phyloP scores from a whole-genome alignment of 2,329 filamentous ascomycete species.

The Aspergillus sp. region DNA sequence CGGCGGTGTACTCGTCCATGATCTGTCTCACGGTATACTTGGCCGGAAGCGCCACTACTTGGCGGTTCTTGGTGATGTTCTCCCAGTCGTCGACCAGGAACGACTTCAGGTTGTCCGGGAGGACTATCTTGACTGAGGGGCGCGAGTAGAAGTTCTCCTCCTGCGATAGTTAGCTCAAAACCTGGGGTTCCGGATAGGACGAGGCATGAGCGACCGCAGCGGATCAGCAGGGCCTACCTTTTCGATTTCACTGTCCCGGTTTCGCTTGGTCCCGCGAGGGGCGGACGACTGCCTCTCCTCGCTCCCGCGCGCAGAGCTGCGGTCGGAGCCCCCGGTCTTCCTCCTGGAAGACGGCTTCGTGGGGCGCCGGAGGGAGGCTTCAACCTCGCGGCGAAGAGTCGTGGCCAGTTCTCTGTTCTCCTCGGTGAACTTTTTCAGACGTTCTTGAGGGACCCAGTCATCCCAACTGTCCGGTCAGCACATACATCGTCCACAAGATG shows the following conservation, averaged over 20 bases:
- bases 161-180: conserved; percentile 42
- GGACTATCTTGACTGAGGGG: conserved; percentile 73
- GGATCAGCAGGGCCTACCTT: too few species aligned
- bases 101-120: conserved; percentile 84
- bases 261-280: conserved; percentile 36
- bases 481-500: too few species aligned
- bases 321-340: conserved; percentile 29
- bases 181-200: too few species aligned
- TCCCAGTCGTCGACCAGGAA: conserved; percentile 98
- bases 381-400: conserved; percentile 36
- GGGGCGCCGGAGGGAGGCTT: conserved; percentile 24
- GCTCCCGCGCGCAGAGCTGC: conserved; percentile 35
- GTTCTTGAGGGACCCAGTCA: conserved; percentile 92
- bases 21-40: conserved; percentile 65
- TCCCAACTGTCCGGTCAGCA: conserved; percentile 76
- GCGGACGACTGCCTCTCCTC: conserved; percentile 38
- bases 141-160: conserved; percentile 79
- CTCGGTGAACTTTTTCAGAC: conserved; percentile 85
- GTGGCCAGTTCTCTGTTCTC: conserved; percentile 84
- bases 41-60: conserved; percentile 77
- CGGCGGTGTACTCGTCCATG: conserved; percentile 67
- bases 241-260: conserved; percentile 39
- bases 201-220: too few species aligned
- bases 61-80: conserved; percentile 90
- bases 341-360: conserved; percentile 31